Evolutionary conservation across 2,329 filamentous ascomycete species (phyloP), one percentile per base, ranked within the genome.

Genomic region (Plectosphaerella cucumerina): DNA sequence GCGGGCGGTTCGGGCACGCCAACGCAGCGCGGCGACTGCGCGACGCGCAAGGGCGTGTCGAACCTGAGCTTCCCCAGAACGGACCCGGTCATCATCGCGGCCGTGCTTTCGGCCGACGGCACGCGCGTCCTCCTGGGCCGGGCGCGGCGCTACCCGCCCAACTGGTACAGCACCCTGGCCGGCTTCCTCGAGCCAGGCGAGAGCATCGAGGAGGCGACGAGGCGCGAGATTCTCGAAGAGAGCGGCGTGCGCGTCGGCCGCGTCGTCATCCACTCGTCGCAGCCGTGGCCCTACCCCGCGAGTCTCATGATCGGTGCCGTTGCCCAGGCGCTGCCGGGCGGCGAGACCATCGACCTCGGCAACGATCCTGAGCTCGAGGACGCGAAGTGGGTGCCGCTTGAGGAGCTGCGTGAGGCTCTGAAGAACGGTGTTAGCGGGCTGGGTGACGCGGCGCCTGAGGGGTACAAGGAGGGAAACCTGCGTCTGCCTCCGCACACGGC

Each of bases 41-140:
- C 82, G 8, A 95, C 92, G 1, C 83, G 94, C 49, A 87, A 84
- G 37, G 91, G 90, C 22, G 74, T 99, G 44, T 96, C 91, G 31
- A 99, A 99, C 70, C 78, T 97, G 49, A 87, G 81, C 63, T 97
- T 97, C 76, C 93, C 93, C 3, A 84, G 92, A 47, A 97, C 93
- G 2, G 92, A 97, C 61, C 91, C 92, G 1, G 96, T 90, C 23
- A 91, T 97, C 66, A 99, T 99, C 70, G 92, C 95, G 72, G 93
- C 92, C 1, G 86, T 97, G 11, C 82, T 97, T 31, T 95, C 88
- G 49, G 77, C 85, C 47, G 89, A 95, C 59, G 87, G 87, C 47
- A 80, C 85, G 58, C 82, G 84, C 54, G 72, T 96, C 37, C 81
- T 99, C 8, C 85, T 99, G 1, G 94, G 94, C 35, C 85, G 94